Evolutionary conservation across 23 red algal genomes (phyloP), one percentile per base, ranked within the genome.

Genomic region (Gracilariopsis chorda): DNA sequence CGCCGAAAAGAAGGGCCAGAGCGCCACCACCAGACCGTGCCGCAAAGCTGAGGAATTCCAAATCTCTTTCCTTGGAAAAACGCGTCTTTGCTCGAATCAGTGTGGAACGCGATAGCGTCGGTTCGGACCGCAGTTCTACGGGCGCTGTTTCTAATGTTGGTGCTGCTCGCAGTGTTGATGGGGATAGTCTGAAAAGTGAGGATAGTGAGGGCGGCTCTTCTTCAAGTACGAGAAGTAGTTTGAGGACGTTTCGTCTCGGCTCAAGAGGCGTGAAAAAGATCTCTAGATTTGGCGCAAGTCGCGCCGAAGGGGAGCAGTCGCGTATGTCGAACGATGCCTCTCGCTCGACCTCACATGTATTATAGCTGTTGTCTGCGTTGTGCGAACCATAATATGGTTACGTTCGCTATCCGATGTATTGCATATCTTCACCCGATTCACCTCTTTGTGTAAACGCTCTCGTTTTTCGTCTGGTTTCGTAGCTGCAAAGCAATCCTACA

Each of bases 1-100:
- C 82, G 10, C 82, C 82, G 24, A 87, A 87, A 28, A 42, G 82
- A 9, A 48, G 62, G 44, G 82, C 82, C 16, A 87, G 35, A 62
- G 82, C 82, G 55, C 51, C 4, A 27, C 0, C 47, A 21, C 42
- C 37, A 27, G 67, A 73, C 40, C 21, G 29, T 34, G 23, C 67
- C 24, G 14, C 37, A 23, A n/a, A n/a, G n/a, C 29, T 73, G 40
- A 44, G 67, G 13, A 73, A 46, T 27, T 73, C 67, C 4, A 73
- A 36, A 23, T 45, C 39, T 17, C 67, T 73, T 20, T 45, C 39
- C 37, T 19, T 37, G 9, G 67, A 73, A 1, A 12, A 42, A 27
- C 39, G 67, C 39, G 47, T 36, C n/a, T 73, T 73, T 73, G 7
- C 47, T 20, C 67, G 67, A 46, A 12, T 73, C 8, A 73, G 67